Conservation (phyloP, 768 basidiomycete genomes). For the Strobilomyces dryophilus region DNA sequence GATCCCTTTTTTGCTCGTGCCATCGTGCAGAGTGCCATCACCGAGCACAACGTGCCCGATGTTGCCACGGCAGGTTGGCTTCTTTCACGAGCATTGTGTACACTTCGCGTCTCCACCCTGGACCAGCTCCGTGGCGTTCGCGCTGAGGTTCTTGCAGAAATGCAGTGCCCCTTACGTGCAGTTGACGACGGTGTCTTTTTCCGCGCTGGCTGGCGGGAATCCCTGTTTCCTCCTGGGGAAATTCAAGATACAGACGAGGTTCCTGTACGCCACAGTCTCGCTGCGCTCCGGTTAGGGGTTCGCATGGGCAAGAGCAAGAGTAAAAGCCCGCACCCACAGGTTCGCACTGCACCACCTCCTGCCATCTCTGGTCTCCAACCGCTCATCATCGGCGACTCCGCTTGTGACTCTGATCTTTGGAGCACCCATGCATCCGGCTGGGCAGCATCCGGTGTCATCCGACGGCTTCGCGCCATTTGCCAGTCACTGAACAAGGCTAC, state of each 20-base stretch:
- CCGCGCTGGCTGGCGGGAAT: slow-evolving; percentile 52
- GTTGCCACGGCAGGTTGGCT: slow-evolving; percentile 61
- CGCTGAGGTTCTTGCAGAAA: slow-evolving; percentile 52
- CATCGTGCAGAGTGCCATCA: slow-evolving; percentile 68
- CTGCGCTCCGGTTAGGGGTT: slow-evolving; percentile 23
- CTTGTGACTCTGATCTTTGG: slow-evolving; percentile 63
- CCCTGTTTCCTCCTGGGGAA: slow-evolving; percentile 33
- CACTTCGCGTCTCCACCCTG: slow-evolving; percentile 49
- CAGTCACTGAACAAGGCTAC: slow-evolving; percentile 63
- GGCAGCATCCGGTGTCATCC: slow-evolving; percentile 56
- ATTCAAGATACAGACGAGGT: slow-evolving; percentile 15
- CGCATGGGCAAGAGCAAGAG: slow-evolving; percentile 22
- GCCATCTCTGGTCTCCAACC: slow-evolving; percentile 45
- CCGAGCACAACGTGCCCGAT: slow-evolving; percentile 60
- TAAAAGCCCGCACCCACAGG: slow-evolving; percentile 27
- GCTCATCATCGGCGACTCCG: slow-evolving; percentile 72
- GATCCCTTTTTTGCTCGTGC: slow-evolving; percentile 66
- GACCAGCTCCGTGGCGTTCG: slow-evolving; percentile 61
- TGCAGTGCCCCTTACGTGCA: slow-evolving; percentile 48
- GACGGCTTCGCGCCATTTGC: slow-evolving; percentile 70
- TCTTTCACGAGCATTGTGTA: slow-evolving; percentile 57
- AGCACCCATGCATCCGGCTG: slow-evolving; percentile 55
- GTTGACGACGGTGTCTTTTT: slow-evolving; percentile 73
- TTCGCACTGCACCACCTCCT: slow-evolving; percentile 7
- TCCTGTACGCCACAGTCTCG: slow-evolving; percentile 11